A percentile compares a stretch with the other conserved stretches of the same genome.
Conservation (phyloP, 805 yeast genomes). For the Henningerozyma blattae region DNA sequence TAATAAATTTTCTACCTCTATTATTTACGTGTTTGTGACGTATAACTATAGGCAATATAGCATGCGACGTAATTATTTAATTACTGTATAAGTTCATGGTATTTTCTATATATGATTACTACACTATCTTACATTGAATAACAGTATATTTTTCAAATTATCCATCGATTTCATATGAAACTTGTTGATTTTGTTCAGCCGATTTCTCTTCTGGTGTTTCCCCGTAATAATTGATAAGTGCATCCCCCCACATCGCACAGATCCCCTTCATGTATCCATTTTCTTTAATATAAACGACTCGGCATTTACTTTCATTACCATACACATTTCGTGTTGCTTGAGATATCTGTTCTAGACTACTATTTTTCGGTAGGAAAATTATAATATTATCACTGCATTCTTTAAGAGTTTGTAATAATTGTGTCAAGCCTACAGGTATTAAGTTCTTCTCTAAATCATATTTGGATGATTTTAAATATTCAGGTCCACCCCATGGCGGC, state of each 20-base stretch:
- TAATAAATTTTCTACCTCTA: too few relatives aligned
- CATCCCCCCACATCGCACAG: slow-evolving; percentile 48
- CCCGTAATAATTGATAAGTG: slow-evolving; percentile 25
- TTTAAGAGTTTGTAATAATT: slow-evolving; percentile 32
- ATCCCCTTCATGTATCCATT: slow-evolving; percentile 41
- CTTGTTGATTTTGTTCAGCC: too few relatives aligned
- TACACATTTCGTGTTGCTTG: slow-evolving; percentile 33
- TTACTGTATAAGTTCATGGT: too few relatives aligned
- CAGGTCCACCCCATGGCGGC: slow-evolving; percentile 86
- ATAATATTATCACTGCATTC: slow-evolving; percentile 37
- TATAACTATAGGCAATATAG: too few relatives aligned
- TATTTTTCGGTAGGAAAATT: slow-evolving; percentile 53
- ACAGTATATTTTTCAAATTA: too few relatives aligned
- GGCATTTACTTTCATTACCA: slow-evolving; percentile 33
- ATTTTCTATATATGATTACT: too few relatives aligned
- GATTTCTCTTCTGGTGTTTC: too few relatives aligned
- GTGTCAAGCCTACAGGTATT: slow-evolving; percentile 37
- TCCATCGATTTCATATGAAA: too few relatives aligned
- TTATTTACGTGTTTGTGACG: too few relatives aligned
- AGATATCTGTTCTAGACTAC: slow-evolving; percentile 40
- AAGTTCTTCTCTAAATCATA: slow-evolving; percentile 36
- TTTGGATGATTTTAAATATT: slow-evolving; percentile 30
- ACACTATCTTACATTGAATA: too few relatives aligned
- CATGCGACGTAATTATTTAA: too few relatives aligned
- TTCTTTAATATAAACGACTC: slow-evolving; percentile 32